Evolutionary conservation across 305 asterid species (phyloP), one percentile per base, ranked within the genome.

Genomic region (Plantago lanceolata): DNA sequence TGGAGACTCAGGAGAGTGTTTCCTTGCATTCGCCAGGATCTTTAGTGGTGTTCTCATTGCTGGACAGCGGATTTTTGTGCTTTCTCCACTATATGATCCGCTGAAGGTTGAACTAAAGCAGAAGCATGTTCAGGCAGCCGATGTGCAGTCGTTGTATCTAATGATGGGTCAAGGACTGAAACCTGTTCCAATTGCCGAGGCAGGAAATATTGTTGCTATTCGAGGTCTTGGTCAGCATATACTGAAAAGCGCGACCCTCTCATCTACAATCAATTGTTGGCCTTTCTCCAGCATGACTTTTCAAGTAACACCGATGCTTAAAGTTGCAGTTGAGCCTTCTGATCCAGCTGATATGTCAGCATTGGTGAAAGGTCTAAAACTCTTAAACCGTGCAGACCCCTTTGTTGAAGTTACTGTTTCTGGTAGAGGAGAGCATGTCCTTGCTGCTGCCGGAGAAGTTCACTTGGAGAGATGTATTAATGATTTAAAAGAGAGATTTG

Each of bases 401-500:
- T 92, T 92, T 75, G 96, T 89, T 6, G 96, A 92, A 82, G 84
- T 89, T 67, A 73, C 92, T 49, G 84, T 92, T 74, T 82, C 96
- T 68, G 61, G 96, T 60, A 82, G 91, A 75, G 98, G 98, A 5
- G 98, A 92, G 74, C 93, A 92, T 56, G 96, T 92, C 64, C 89
- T 92, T 70, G 82, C 98, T 69, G 98, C 96, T 57, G 98, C 98
- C 24, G 98, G 98, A 18, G 98, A 92, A 74, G 98, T 89, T 77
- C 98, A 92, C 76, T 78, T 92, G 15, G 96, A 92, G 78, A 92
- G 98, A 81, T 92, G 98, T 73, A 75, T 92, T 20, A 84, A 89
- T 57, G 98, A 92, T 80, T 76, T 89, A 68, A 85, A 85, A 84
- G 96, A 92, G 45, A 80, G 96, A 76, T 92, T 92, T 72, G 96